Conservation (phyloP, 176 grass and related monocot species). For the Metroxylon sagu region DNA sequence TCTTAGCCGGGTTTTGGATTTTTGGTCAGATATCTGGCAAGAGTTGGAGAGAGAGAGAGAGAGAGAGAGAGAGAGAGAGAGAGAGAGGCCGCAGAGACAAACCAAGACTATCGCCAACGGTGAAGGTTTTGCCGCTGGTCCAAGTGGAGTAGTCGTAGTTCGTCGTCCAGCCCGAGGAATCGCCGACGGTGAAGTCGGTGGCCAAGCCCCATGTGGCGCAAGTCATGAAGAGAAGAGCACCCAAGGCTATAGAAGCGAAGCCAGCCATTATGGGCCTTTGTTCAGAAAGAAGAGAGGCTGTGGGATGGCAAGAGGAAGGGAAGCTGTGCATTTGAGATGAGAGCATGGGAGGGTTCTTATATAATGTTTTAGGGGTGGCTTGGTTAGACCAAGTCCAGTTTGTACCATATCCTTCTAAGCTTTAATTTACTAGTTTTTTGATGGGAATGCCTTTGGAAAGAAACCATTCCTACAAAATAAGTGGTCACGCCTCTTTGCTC, state of each 20-base stretch:
- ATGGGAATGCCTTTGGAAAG: too few relatives aligned
- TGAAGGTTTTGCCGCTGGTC: slow-evolving; percentile 29
- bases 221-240: slow-evolving; percentile 38
- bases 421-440: too few relatives aligned
- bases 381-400: too few relatives aligned
- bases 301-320: background rate
- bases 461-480: too few relatives aligned
- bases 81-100: background rate
- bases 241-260: background rate
- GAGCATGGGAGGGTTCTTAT: too few relatives aligned
- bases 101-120: slow-evolving; percentile 46
- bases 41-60: too few relatives aligned
- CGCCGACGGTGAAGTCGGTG: slow-evolving; percentile 40
- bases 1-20: too few relatives aligned
- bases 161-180: slow-evolving; percentile 25
- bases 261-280: background rate
- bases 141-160: slow-evolving; percentile 27
- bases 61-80: background rate
- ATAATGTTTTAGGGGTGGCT: too few relatives aligned
- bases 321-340: too few relatives aligned
- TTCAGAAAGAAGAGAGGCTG: background rate
- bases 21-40: too few relatives aligned
- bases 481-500: too few relatives aligned
- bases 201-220: slow-evolving; percentile 31
- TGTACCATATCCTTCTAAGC: too few relatives aligned